Conservation (phyloP, 2,329 filamentous ascomycete species). For the Pestalotiopsis fici region DNA sequence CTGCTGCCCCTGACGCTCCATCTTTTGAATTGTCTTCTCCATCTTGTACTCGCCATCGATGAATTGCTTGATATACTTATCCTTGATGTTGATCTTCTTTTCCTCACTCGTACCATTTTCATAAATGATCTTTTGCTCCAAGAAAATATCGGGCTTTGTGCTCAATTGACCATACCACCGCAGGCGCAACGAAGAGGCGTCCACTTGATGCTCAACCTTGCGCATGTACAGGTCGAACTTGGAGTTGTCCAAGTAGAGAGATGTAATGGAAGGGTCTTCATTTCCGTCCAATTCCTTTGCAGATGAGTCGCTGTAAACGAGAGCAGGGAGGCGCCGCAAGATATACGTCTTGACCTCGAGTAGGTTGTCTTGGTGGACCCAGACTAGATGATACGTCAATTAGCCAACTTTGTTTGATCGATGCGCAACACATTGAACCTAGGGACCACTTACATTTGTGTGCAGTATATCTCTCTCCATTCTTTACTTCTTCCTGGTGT, state of each 20-base stretch:
- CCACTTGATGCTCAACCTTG: slow-evolving; percentile 75
- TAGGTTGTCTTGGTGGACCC: slow-evolving; percentile 94
- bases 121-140: slow-evolving; percentile 88
- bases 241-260: slow-evolving; percentile 90
- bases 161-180: slow-evolving; percentile 89
- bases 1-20: slow-evolving; percentile 74
- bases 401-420: neutral
- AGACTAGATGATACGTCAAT: slow-evolving; percentile 55
- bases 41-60: slow-evolving; percentile 85
- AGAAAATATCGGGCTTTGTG: slow-evolving; percentile 74
- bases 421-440: slow-evolving; percentile 7
- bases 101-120: slow-evolving; percentile 78
- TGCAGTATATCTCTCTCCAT: slow-evolving; percentile 76
- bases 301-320: slow-evolving; percentile 89
- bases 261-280: slow-evolving; percentile 89
- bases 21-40: slow-evolving; percentile 87
- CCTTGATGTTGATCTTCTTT: slow-evolving; percentile 81
- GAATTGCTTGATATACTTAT: slow-evolving; percentile 89
- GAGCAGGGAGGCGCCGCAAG: slow-evolving; percentile 82
- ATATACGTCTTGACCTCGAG: slow-evolving; percentile 97
- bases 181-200: slow-evolving; percentile 81
- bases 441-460: slow-evolving; percentile 71
- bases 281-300: slow-evolving; percentile 79
- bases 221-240: slow-evolving; percentile 84
- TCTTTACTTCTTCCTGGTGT: slow-evolving; percentile 56